Percentiles rank a stretch among this genome's conserved stretches.
Evolutionary conservation across 495 filamentous ascomycete species (phyloP).

Genomic region (Neurospora discreta): DNA sequence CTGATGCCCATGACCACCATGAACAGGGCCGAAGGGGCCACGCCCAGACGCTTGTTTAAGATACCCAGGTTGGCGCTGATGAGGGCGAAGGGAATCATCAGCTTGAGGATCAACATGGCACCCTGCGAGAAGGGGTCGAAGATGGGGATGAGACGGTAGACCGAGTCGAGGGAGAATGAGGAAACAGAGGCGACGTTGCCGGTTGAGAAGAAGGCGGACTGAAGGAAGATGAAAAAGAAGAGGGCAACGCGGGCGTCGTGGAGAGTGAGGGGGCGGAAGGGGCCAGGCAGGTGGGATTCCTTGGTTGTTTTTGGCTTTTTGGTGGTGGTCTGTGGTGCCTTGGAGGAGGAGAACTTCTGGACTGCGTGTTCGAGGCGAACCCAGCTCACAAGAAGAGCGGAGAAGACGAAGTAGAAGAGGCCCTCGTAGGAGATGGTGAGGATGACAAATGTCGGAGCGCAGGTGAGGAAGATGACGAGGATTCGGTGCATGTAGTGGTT

Average conservation of each 20-base stretch:
- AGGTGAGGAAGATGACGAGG: constrained; percentile 83
- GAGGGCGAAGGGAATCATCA: constrained; percentile 87
- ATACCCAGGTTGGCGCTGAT: constrained; percentile 91
- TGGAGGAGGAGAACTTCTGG: constrained; percentile 38
- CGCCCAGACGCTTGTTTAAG: constrained; percentile 73
- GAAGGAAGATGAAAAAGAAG: constrained; percentile 90
- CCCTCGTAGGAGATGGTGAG: constrained; percentile 98
- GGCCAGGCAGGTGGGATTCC: constrained; percentile 15
- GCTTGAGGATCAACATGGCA: constrained; percentile 75
- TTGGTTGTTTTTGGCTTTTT: constrained; percentile 12
- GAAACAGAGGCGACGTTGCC: constrained; percentile 94
- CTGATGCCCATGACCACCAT: constrained; percentile 90
- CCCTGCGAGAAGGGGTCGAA: constrained; percentile 92
- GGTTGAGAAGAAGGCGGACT: constrained; percentile 94
- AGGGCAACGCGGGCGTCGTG: constrained; percentile 76
- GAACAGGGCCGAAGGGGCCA: constrained; percentile 77
- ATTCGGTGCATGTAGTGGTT: constrained; percentile 84
- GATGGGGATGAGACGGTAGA: constrained; percentile 81
- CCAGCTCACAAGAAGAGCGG: constrained; percentile 74
- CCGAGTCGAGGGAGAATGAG: constrained; percentile 87
- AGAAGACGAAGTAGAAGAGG: constrained; percentile 89
- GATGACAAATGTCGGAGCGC: constrained; percentile 87
- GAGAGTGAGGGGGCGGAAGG: constrained; percentile 64
- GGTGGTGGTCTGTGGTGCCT: constrained; percentile 2
- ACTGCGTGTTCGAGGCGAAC: constrained; percentile 78